Conservation (phyloP, 1,284 basidiomycete species). For the Puccinia horiana region DNA sequence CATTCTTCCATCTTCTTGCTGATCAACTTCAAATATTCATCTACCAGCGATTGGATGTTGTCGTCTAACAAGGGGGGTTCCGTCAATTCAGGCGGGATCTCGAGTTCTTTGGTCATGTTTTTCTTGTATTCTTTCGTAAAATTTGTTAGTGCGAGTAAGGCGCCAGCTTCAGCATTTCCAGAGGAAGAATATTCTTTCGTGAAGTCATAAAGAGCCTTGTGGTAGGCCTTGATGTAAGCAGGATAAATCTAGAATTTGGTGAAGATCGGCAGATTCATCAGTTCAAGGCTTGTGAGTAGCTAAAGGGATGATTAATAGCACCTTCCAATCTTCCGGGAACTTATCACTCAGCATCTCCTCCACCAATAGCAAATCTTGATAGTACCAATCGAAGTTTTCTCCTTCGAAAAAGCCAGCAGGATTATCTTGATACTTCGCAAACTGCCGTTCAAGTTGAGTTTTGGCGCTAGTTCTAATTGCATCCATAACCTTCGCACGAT, state of each 20-base stretch:
- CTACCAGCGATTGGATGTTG: conserved; percentile 87
- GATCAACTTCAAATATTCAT: conserved; percentile 92
- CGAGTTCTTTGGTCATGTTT: conserved; percentile 84
- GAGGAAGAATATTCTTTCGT: conserved; percentile 72
- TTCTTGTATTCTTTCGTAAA: conserved; percentile 95
- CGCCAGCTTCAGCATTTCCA: conserved; percentile 77
- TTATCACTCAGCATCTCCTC: conserved; percentile 82
- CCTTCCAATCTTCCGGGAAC: conserved; percentile 74
- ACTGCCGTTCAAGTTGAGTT: conserved; percentile 72
- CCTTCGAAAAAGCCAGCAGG: conserved; percentile 70
- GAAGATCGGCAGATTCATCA: conserved; percentile 57
- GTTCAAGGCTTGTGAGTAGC: not conserved
- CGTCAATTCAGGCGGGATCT: conserved; percentile 78
- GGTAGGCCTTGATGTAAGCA: conserved; percentile 84
- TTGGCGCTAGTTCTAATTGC: conserved; percentile 77
- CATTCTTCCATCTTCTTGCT: conserved; percentile 96
- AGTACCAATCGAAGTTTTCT: conserved; percentile 79
- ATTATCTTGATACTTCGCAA: conserved; percentile 67
- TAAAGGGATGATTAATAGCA: not conserved
- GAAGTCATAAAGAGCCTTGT: conserved; percentile 78
- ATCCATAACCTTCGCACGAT: conserved; percentile 84
- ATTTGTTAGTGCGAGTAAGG: conserved; percentile 79
- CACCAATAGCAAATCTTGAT: conserved; percentile 88
- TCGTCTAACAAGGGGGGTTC: conserved; percentile 83
- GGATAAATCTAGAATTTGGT: conserved; percentile 70